Conservation (phyloP, 169 alveolate species). For the Plasmodium vivax region DNA sequence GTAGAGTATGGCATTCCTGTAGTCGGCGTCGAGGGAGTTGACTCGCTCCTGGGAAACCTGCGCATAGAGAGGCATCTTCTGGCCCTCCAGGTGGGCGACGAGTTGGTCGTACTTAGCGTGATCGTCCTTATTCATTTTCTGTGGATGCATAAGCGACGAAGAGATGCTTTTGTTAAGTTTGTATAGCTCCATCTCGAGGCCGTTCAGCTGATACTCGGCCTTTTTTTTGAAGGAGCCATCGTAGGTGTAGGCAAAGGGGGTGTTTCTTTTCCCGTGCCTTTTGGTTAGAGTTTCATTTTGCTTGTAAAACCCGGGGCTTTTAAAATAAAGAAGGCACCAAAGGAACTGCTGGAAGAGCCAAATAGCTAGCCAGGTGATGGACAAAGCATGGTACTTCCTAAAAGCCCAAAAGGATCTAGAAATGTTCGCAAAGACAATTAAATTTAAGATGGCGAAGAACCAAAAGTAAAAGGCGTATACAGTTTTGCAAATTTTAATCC, state of each 20-base stretch:
- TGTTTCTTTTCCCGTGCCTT: not conserved
- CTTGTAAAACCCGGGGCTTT: slow-evolving; percentile 59
- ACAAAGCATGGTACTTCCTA: not conserved
- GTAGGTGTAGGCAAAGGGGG: slow-evolving; percentile 7
- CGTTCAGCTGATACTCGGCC: slow-evolving; percentile 60
- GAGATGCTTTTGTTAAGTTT: slow-evolving; percentile 22
- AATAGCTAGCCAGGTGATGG: slow-evolving; percentile 44
- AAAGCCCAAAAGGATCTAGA: slow-evolving; percentile 15
- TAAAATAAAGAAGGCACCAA: slow-evolving; percentile 61
- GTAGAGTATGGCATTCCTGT: slow-evolving; percentile 43
- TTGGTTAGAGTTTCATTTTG: slow-evolving; percentile 20
- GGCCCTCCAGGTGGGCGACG: slow-evolving; percentile 1
- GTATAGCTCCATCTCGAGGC: slow-evolving; percentile 42
- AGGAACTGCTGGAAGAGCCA: slow-evolving; percentile 55
- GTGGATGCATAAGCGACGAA: not conserved
- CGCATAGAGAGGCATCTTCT: slow-evolving; percentile 23
- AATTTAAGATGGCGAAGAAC: slow-evolving; percentile 79
- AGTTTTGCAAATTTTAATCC: slow-evolving; percentile 75
- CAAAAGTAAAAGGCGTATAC: slow-evolving; percentile 83
- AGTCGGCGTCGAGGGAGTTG: slow-evolving; percentile 35
- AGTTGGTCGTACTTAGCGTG: slow-evolving; percentile 8
- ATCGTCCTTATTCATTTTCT: not conserved
- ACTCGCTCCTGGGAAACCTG: slow-evolving; percentile 57
- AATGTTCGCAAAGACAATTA: slow-evolving; percentile 64
- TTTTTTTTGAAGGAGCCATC: slow-evolving; percentile 10